These are phyloP conservation scores for Rugosomyces carneus DNA, from an alignment of 1,284 basidiomycete genomes.

Conservation along the genomic window DNA sequence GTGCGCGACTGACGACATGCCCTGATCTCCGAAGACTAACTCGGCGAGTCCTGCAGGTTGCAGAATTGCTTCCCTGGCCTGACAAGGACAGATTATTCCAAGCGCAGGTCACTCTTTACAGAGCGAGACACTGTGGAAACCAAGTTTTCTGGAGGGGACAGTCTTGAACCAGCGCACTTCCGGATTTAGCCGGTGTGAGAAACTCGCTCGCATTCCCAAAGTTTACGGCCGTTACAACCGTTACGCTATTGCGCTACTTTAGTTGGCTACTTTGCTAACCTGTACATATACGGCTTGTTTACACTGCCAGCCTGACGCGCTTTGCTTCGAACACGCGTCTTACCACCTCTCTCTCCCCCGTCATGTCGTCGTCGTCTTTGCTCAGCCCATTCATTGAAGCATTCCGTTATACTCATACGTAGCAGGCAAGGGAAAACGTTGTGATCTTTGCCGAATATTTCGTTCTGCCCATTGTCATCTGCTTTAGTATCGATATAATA, in stretches of 20 bases:
- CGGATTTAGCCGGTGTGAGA: slow-evolving; percentile 51
- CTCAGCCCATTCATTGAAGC: slow-evolving; percentile 40
- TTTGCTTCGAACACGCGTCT: too few species aligned
- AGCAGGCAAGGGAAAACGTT: not conserved
- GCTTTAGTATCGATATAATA: too few species aligned
- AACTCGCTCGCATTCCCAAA: slow-evolving; percentile 74
- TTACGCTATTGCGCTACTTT: slow-evolving; percentile 44
- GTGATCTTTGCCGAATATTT: not conserved
- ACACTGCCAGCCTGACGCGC: not conserved
- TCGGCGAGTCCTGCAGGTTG: slow-evolving; percentile 77
- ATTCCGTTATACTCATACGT: slow-evolving; percentile 37
- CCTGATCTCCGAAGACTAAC: slow-evolving; percentile 87
- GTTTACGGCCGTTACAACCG: slow-evolving; percentile 73
- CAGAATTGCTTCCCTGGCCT: slow-evolving; percentile 87
- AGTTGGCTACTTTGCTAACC: not conserved
- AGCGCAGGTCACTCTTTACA: slow-evolving; percentile 55
- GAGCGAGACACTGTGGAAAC: slow-evolving; percentile 59
- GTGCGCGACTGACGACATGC: slow-evolving; percentile 73
- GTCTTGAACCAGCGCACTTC: slow-evolving; percentile 84
- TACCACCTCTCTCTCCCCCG: not conserved
- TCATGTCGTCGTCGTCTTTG: slow-evolving; percentile 29
- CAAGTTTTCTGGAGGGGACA: slow-evolving; percentile 89
- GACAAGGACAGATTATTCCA: slow-evolving; percentile 78
- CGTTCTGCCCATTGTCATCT: not conserved
- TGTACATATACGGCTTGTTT: not conserved